Evolutionary conservation across 805 yeast genomes (phyloP).

Genomic region (Metschnikowia lochheadii): DNA sequence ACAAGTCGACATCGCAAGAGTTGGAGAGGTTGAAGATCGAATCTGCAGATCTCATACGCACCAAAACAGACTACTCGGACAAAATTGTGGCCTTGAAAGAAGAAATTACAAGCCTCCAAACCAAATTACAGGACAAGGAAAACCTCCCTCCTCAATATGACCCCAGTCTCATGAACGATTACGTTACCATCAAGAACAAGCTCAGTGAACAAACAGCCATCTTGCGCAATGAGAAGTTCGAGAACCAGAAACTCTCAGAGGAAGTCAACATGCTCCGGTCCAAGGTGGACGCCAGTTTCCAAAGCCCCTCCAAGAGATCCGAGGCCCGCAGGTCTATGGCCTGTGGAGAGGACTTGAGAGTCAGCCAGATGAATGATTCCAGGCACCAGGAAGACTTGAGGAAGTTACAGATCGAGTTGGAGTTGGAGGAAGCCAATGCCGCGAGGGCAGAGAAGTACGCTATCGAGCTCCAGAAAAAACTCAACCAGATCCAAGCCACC

Average conservation of each 20-base stretch:
- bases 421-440: slow-evolving; percentile 49
- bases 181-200: slow-evolving; percentile 45
- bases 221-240: slow-evolving; percentile 45
- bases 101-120: slow-evolving; percentile 21
- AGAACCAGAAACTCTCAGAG: slow-evolving; percentile 45
- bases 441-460: slow-evolving; percentile 49
- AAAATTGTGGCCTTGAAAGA: slow-evolving; percentile 24
- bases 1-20: slow-evolving; percentile 4
- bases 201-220: slow-evolving; percentile 50
- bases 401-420: slow-evolving; percentile 43
- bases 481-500: slow-evolving; percentile 39
- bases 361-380: slow-evolving; percentile 14
- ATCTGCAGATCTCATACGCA: slow-evolving; percentile 17
- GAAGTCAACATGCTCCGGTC: slow-evolving; percentile 59
- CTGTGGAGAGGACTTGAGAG: slow-evolving; percentile 27
- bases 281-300: slow-evolving; percentile 15
- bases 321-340: slow-evolving; percentile 30
- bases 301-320: slow-evolving; percentile 18
- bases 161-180: slow-evolving; percentile 38
- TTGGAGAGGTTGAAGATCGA: slow-evolving; percentile 23
- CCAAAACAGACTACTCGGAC: slow-evolving; percentile 26
- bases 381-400: slow-evolving; percentile 40
- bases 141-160: slow-evolving; percentile 32
- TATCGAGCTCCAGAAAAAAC: slow-evolving; percentile 39
- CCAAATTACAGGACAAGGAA: slow-evolving; percentile 29